A percentile compares a stretch with the other conserved stretches of the same genome.
phyloP scores from a whole-genome alignment of 106 monocot species.

The Hemerocallis citrina region DNA sequence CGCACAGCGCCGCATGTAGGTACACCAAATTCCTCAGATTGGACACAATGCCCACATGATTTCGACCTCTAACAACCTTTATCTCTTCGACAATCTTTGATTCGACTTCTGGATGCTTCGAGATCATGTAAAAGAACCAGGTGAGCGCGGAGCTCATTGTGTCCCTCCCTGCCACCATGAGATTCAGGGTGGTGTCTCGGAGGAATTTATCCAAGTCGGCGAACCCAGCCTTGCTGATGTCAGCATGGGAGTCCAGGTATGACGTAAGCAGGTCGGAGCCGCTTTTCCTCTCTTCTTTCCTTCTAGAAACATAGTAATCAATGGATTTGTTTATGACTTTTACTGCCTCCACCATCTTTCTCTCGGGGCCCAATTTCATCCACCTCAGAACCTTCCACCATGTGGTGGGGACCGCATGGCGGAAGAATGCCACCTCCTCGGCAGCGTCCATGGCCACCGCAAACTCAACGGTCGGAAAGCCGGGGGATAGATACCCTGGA shows the following conservation, averaged over 20 bases:
- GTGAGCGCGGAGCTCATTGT: slow-evolving; percentile 9
- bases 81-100: slow-evolving; percentile 5
- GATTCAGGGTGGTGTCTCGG: slow-evolving; percentile 27
- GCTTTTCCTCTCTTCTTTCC: background rate
- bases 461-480: slow-evolving; percentile 19
- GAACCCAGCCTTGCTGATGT: background rate
- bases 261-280: slow-evolving; percentile 13
- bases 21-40: slow-evolving; percentile 17
- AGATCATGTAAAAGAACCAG: slow-evolving; percentile 20
- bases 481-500: slow-evolving; percentile 19
- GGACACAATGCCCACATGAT: background rate
- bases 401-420: slow-evolving; percentile 6
- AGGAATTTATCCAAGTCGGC: slow-evolving; percentile 15
- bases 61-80: background rate
- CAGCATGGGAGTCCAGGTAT: slow-evolving; percentile 1
- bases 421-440: slow-evolving; percentile 16
- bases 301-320: background rate
- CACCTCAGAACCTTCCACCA: slow-evolving; percentile 15
- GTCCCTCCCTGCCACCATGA: slow-evolving; percentile 27
- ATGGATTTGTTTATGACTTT: slow-evolving; percentile 21
- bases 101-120: slow-evolving; percentile 1
- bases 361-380: slow-evolving; percentile 18
- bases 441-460: slow-evolving; percentile 30
- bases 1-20: slow-evolving; percentile 21
- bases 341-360: slow-evolving; percentile 17